phyloP scores from a whole-genome alignment of 345 rosid genomes.

The Melaleuca quinquenervia region DNA sequence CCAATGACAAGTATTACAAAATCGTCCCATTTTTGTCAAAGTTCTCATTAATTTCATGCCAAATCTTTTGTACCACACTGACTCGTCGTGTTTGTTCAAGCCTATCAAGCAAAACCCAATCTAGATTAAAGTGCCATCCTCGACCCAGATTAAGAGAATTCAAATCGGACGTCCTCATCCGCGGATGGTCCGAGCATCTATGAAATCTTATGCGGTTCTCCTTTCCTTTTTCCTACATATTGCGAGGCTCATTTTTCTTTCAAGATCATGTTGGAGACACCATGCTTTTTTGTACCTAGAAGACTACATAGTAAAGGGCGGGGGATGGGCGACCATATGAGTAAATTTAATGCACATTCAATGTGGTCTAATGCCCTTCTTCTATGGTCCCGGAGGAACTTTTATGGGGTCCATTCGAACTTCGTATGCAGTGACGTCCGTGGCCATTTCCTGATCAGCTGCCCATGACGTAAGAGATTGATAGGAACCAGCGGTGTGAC shows the following conservation, averaged over 20 bases:
- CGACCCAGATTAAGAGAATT: not conserved
- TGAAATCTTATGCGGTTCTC: not conserved
- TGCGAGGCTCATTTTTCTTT: not conserved
- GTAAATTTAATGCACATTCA: not conserved
- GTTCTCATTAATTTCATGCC: not conserved
- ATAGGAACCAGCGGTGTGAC: not conserved
- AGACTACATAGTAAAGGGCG: not conserved
- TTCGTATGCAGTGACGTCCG: not conserved
- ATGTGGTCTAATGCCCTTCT: not conserved
- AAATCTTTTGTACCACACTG: not conserved
- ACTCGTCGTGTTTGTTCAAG: not conserved
- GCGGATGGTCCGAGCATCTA: not conserved
- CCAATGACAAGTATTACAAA: not conserved
- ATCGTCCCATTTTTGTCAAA: not conserved
- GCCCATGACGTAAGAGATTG: not conserved
- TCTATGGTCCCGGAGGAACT: not conserved
- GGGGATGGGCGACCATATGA: not conserved
- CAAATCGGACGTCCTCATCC: not conserved
- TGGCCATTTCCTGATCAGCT: not conserved
- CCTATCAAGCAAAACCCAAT: not conserved
- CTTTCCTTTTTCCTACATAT: not conserved
- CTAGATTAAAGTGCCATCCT: not conserved
- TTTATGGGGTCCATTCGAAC: not conserved
- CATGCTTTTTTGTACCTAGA: not conserved
- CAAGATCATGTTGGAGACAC: not conserved